These are phyloP conservation scores for Bondarzewia mesenterica DNA, from an alignment of 1,284 basidiomycete genomes.

Conservation along the genomic window DNA sequence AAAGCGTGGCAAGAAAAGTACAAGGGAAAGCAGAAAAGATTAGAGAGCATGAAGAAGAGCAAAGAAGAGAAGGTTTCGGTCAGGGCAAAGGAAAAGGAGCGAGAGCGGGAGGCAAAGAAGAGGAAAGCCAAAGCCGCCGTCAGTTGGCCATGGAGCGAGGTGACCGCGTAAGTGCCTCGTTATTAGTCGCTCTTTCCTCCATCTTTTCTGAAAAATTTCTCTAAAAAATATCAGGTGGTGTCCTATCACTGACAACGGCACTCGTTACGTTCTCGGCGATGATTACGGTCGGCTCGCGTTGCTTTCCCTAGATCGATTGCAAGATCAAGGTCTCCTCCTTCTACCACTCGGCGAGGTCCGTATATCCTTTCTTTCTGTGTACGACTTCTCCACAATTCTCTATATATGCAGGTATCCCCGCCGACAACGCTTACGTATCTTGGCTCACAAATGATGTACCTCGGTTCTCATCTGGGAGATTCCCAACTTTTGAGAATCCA, in stretches of 20 bases:
- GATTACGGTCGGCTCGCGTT: slow-evolving; percentile 67
- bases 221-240: slow-evolving; percentile 35
- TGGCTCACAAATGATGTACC: slow-evolving; percentile 65
- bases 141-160: slow-evolving; percentile 67
- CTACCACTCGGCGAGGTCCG: slow-evolving; percentile 69
- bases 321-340: slow-evolving; percentile 43
- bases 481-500: slow-evolving; percentile 68
- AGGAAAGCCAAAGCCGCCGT: slow-evolving; percentile 44
- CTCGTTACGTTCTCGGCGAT: slow-evolving; percentile 67
- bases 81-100: slow-evolving; percentile 47
- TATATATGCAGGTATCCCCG: slow-evolving; percentile 53
- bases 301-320: slow-evolving; percentile 45
- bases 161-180: slow-evolving; percentile 46
- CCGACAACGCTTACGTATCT: slow-evolving; percentile 73
- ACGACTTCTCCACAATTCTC: not conserved
- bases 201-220: not conserved
- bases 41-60: slow-evolving; percentile 39
- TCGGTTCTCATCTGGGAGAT: slow-evolving; percentile 81
- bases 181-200: not conserved
- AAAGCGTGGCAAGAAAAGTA: slow-evolving; percentile 41
- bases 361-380: too few relatives aligned
- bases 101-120: slow-evolving; percentile 42
- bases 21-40: slow-evolving; percentile 40
- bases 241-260: slow-evolving; percentile 32
- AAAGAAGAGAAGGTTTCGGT: slow-evolving; percentile 28